phyloP scores from a whole-genome alignment of 345 rosid genomes.

The Eucalyptus globulus region DNA sequence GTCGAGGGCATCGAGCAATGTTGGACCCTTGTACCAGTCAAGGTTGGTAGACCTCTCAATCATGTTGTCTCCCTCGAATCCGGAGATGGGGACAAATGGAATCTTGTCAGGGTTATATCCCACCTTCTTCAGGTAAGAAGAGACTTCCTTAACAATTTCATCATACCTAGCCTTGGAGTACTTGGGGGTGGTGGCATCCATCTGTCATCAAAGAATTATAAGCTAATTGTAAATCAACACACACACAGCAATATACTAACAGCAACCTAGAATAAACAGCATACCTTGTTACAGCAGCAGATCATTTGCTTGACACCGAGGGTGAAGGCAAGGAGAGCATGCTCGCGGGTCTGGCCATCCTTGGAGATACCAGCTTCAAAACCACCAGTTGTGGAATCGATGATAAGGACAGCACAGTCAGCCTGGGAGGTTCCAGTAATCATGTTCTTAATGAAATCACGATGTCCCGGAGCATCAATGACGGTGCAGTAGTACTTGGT shows the following conservation, averaged over 20 bases:
- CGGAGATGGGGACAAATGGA: slow-evolving; percentile 73
- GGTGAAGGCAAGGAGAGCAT: slow-evolving; percentile 82
- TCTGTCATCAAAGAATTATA: slow-evolving; percentile 7
- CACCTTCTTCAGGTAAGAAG: slow-evolving; percentile 71
- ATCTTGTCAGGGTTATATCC: slow-evolving; percentile 73
- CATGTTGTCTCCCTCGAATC: slow-evolving; percentile 90
- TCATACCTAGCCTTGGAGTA: slow-evolving; percentile 72
- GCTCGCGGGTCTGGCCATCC: slow-evolving; percentile 88
- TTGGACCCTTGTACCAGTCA: slow-evolving; percentile 83
- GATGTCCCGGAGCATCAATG: slow-evolving; percentile 90
- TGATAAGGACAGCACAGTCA: slow-evolving; percentile 70
- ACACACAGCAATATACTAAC: not conserved
- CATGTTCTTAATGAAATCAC: slow-evolving; percentile 81
- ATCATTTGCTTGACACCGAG: slow-evolving; percentile 90
- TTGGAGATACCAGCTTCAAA: slow-evolving; percentile 78
- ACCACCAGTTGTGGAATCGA: slow-evolving; percentile 80
- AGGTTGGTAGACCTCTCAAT: slow-evolving; percentile 70
- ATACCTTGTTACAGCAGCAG: slow-evolving; percentile 79
- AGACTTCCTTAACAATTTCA: slow-evolving; percentile 66
- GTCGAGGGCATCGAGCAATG: slow-evolving; percentile 70
- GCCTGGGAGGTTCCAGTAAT: slow-evolving; percentile 82
- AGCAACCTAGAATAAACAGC: not conserved
- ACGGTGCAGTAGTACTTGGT: slow-evolving; percentile 88
- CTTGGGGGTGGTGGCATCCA: slow-evolving; percentile 85
- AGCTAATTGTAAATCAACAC: not conserved